Evolutionary conservation across 2,329 filamentous ascomycete genomes (phyloP).

Genomic region (Penicillium olsonii): DNA sequence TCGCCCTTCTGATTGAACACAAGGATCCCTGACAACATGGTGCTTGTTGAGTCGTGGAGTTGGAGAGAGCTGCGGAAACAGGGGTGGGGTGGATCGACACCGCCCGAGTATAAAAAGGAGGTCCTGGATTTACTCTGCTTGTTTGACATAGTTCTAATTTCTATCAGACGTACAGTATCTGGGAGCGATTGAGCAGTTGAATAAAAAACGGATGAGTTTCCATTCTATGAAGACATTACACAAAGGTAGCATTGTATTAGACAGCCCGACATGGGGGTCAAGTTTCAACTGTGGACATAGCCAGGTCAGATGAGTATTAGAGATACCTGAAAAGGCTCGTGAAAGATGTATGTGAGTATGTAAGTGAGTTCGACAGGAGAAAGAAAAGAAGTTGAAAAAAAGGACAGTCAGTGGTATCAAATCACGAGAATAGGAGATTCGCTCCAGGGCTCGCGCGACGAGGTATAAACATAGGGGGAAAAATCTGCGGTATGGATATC

Average conservation of each 20-base stretch:
- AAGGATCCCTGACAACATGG: constrained; percentile 94
- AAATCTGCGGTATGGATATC: constrained; percentile 26
- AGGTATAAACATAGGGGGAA: constrained; percentile 6
- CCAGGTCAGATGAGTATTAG: constrained; percentile 1
- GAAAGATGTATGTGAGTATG: constrained; percentile 3
- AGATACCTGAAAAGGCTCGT: not conserved
- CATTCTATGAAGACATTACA: not conserved
- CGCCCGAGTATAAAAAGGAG: constrained; percentile 16
- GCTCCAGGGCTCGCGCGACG: constrained; percentile 9
- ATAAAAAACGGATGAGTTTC: not conserved
- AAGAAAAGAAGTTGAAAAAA: too few species aligned
- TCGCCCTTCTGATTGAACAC: constrained; percentile 99
- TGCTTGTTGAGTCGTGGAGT: constrained; percentile 35
- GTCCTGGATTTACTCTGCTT: not conserved
- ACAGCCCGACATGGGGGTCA: not conserved
- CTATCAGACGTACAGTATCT: not conserved
- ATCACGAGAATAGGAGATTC: constrained; percentile 21
- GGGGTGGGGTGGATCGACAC: constrained; percentile 21
- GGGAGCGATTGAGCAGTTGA: not conserved
- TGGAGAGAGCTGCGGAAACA: constrained; percentile 15
- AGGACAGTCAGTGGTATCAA: constrained; percentile 13
- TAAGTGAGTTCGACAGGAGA: constrained; percentile 7
- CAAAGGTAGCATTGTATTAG: not conserved
- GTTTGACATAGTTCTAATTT: not conserved
- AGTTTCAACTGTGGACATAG: constrained; percentile 9